Evolutionary conservation across 306 rosid species (phyloP).

Genomic region (Gillenia trifoliata): DNA sequence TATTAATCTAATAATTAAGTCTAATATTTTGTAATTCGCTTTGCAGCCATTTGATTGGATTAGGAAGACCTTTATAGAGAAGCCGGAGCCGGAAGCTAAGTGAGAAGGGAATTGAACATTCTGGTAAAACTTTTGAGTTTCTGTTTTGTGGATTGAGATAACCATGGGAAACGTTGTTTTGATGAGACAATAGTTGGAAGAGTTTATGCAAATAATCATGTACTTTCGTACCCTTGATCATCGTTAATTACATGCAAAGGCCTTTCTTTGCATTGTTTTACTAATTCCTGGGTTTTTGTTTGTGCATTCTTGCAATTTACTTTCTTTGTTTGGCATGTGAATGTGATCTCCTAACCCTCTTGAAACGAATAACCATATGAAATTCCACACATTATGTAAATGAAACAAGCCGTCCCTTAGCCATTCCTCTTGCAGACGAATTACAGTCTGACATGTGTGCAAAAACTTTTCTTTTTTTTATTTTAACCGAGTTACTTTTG

Average conservation of each 20-base stretch:
- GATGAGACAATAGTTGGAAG: slow-evolving; percentile 6
- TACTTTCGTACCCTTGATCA: neutral
- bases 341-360: too few relatives aligned
- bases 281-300: neutral
- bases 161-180: slow-evolving; percentile 4
- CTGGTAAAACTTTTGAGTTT: slow-evolving; percentile 18
- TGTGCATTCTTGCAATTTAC: neutral
- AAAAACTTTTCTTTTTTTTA: too few relatives aligned
- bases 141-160: slow-evolving; percentile 2
- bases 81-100: slow-evolving; percentile 52
- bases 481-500: neutral
- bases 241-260: slow-evolving; percentile 7
- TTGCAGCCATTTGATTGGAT: slow-evolving; percentile 76
- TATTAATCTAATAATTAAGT: neutral
- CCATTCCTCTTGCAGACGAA: too few relatives aligned
- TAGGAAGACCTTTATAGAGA: slow-evolving; percentile 71
- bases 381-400: neutral
- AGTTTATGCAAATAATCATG: slow-evolving; percentile 26
- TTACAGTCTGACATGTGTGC: rapidly evolving
- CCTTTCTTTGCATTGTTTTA: slow-evolving; percentile 1
- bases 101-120: slow-evolving; percentile 27
- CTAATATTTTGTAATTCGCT: slow-evolving; percentile 17
- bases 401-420: too few relatives aligned
- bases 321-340: neutral
- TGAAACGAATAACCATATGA: too few relatives aligned